Evolutionary conservation across 202 grass and related monocot species (phyloP).

Genomic region (Zizania palustris): DNA sequence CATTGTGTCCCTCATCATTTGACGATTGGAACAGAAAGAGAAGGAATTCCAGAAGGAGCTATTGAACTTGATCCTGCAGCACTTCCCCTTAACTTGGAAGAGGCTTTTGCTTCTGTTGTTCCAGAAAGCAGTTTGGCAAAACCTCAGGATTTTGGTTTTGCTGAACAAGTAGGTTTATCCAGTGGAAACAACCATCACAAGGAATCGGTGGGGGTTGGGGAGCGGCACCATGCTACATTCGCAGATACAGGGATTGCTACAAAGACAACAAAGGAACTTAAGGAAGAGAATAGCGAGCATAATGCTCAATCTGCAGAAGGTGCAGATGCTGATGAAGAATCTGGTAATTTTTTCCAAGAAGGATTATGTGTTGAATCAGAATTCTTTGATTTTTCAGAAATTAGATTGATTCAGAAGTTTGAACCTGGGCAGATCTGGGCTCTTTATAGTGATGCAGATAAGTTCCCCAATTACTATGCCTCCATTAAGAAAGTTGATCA

Average conservation of each 20-base stretch:
- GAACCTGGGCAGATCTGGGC: slow-evolving; percentile 69
- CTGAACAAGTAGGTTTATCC: slow-evolving; percentile 32
- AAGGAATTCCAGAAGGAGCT: slow-evolving; percentile 71
- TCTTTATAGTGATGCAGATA: slow-evolving; percentile 75
- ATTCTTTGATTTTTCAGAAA: slow-evolving; percentile 62
- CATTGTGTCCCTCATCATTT: slow-evolving; percentile 65
- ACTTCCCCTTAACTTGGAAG: slow-evolving; percentile 69
- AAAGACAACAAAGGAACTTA: slow-evolving; percentile 25
- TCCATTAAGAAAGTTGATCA: slow-evolving; percentile 50
- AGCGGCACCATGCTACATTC: slow-evolving; percentile 27
- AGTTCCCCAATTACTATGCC: slow-evolving; percentile 79
- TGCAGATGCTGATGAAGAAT: slow-evolving; percentile 17
- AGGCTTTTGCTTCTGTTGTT: slow-evolving; percentile 63
- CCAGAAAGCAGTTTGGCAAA: slow-evolving; percentile 45
- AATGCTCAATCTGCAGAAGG: background rate
- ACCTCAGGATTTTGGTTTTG: slow-evolving; percentile 25
- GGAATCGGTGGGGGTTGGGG: slow-evolving; percentile 13
- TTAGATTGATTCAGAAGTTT: slow-evolving; percentile 54
- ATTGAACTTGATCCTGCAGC: slow-evolving; percentile 83
- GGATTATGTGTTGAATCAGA: slow-evolving; percentile 44
- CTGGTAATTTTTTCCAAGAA: slow-evolving; percentile 6
- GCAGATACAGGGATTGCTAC: slow-evolving; percentile 9
- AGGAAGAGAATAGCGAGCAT: slow-evolving; percentile 42
- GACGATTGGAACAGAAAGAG: slow-evolving; percentile 65
- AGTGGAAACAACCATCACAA: slow-evolving; percentile 13